Evolutionary conservation across 2,329 filamentous ascomycete species (phyloP).

Genomic region (Bertia moriformis): DNA sequence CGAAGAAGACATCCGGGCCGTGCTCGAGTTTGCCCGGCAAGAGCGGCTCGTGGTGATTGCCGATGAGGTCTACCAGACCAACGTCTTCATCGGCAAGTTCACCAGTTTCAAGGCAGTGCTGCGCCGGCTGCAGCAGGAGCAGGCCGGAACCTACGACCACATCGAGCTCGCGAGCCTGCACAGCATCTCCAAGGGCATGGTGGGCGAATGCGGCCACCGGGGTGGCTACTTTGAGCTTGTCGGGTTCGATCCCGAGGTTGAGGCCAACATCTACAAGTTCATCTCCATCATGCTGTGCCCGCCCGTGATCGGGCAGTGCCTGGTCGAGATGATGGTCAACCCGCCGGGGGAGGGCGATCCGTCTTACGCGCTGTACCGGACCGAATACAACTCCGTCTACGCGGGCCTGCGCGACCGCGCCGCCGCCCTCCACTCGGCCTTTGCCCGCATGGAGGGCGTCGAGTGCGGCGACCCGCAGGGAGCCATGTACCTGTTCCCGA

Average conservation of each 20-base stretch:
- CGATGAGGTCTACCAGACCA: constrained; percentile 98
- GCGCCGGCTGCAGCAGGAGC: constrained; percentile 62
- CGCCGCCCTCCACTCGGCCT: constrained; percentile 74
- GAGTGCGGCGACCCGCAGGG: constrained; percentile 81
- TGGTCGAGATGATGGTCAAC: constrained; percentile 97
- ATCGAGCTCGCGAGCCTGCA: constrained; percentile 86
- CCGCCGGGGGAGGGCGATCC: constrained; percentile 72
- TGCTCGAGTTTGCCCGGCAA: constrained; percentile 75
- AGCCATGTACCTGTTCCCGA: constrained; percentile 97
- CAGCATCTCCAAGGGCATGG: constrained; percentile 94
- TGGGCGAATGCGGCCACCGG: constrained; percentile 93
- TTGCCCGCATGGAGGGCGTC: constrained; percentile 89
- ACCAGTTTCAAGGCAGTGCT: constrained; percentile 88
- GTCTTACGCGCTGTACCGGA: constrained; percentile 67
- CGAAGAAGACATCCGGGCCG: constrained; percentile 63
- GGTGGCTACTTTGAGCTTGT: constrained; percentile 95
- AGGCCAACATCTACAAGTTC: constrained; percentile 95
- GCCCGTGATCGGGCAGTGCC: constrained; percentile 86
- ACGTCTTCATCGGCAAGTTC: constrained; percentile 89
- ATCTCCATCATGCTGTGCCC: constrained; percentile 94
- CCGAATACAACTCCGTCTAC: constrained; percentile 76
- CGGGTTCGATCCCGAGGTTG: constrained; percentile 72
- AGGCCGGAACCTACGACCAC: constrained; percentile 62
- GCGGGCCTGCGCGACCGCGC: constrained; percentile 67
- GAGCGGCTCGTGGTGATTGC: constrained; percentile 81